These are phyloP conservation scores for Pleurotus tuoliensis DNA, from an alignment of 768 basidiomycete species.

Conservation along the genomic window DNA sequence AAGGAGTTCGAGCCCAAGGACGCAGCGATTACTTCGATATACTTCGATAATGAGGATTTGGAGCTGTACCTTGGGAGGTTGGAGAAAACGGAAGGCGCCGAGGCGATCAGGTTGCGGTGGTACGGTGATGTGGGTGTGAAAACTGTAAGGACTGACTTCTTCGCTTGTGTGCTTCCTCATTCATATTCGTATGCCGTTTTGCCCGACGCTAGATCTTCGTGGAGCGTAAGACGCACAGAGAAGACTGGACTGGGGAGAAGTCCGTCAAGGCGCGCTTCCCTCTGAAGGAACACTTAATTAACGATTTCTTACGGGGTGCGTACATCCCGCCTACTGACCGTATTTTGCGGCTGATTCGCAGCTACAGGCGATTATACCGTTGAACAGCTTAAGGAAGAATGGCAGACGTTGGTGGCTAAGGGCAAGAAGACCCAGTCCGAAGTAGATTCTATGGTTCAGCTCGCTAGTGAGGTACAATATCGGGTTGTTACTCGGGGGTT, in stretches of 20 bases:
- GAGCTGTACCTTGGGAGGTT: conserved; percentile 95
- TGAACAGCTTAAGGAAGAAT: conserved; percentile 66
- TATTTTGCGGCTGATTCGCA: no score
- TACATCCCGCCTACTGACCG: no score
- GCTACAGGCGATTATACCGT: conserved; percentile 65
- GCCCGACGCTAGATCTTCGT: conserved; percentile 71
- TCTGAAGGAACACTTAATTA: conserved; percentile 90
- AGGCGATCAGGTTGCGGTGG: conserved; percentile 95
- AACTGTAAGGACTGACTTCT: conserved; percentile 47
- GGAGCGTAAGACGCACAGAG: conserved; percentile 89
- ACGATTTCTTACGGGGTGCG: conserved; percentile 77
- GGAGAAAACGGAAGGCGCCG: conserved; percentile 98
- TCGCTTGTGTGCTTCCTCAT: neutral
- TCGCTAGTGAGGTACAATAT: conserved; percentile 97
- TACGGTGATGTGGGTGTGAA: conserved; percentile 86
- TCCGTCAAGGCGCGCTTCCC: conserved; percentile 96
- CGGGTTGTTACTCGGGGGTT: conserved; percentile 78
- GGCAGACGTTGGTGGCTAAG: conserved; percentile 78
- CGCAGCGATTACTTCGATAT: conserved; percentile 94
- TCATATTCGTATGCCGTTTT: conserved; percentile 6
- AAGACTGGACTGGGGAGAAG: conserved; percentile 99
- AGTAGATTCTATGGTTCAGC: conserved; percentile 90
- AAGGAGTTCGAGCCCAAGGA: conserved; percentile 90
- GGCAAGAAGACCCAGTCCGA: conserved; percentile 93
- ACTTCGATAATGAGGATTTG: conserved; percentile 94